Evolutionary conservation across 2,329 filamentous ascomycete species (phyloP).

Genomic region (Orbilia blumenaviensis): DNA sequence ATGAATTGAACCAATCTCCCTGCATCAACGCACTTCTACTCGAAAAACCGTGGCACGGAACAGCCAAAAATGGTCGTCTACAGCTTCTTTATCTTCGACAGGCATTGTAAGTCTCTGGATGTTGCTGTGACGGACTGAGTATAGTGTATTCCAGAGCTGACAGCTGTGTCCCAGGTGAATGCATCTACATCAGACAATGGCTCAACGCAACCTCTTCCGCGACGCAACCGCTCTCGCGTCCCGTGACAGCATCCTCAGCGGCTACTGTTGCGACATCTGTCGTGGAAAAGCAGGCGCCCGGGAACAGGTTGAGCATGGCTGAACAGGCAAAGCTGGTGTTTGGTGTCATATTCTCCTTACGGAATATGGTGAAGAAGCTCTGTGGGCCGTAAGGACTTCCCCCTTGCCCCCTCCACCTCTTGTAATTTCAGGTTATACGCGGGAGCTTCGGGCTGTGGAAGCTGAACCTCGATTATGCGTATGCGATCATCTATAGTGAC

Average conservation of each 20-base stretch:
- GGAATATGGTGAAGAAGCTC: conserved; percentile 97
- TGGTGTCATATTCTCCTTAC: conserved; percentile 92
- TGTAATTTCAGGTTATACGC: too few species aligned
- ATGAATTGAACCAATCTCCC: too few species aligned
- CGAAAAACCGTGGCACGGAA: not conserved
- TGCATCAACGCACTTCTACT: too few species aligned
- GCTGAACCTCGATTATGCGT: not conserved
- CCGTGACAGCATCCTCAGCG: conserved; percentile 61
- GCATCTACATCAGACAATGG: conserved; percentile 94
- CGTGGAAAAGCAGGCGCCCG: conserved; percentile 63
- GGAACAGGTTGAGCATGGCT: conserved; percentile 67
- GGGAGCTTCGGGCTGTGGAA: not conserved
- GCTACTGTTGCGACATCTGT: conserved; percentile 49
- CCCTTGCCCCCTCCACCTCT: not conserved
- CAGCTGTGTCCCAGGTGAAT: conserved; percentile 76
- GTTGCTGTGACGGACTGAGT: not conserved
- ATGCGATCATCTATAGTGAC: conserved; percentile 38
- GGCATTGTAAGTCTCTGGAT: conserved; percentile 76
- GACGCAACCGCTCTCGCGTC: conserved; percentile 63
- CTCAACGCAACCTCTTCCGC: conserved; percentile 61
- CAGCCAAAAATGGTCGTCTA: conserved; percentile 81
- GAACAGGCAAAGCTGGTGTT: conserved; percentile 98
- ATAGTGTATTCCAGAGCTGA: not conserved
- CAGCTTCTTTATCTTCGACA: conserved; percentile 98
- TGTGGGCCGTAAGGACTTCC: conserved; percentile 56